phyloP scores from a whole-genome alignment of 176 grass and related monocot genomes.

The Carex myosuroides region DNA sequence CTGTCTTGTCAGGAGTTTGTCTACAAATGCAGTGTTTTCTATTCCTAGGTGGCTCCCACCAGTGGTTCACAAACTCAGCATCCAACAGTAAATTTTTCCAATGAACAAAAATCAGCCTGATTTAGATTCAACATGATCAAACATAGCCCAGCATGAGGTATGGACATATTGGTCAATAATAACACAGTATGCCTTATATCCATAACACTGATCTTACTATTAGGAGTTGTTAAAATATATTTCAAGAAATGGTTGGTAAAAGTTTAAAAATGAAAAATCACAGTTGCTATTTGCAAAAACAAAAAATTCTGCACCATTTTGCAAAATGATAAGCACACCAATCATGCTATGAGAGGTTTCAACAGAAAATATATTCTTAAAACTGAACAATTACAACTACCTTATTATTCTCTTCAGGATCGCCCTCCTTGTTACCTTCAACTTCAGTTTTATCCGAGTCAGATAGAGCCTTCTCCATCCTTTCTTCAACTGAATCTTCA shows the following conservation, averaged over 20 bases:
- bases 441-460: slow-evolving; percentile 85
- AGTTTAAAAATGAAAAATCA: background rate
- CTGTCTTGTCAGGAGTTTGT: too few relatives aligned
- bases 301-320: background rate
- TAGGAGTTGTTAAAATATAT: background rate
- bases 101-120: background rate
- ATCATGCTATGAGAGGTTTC: too few relatives aligned
- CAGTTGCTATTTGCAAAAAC: background rate
- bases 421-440: slow-evolving; percentile 70
- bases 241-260: background rate
- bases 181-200: background rate
- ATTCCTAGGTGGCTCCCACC: background rate
- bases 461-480: slow-evolving; percentile 61
- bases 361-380: background rate
- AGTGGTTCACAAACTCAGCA: background rate
- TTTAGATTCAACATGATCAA: background rate
- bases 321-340: background rate
- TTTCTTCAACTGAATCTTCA: slow-evolving; percentile 92
- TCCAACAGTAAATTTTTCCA: background rate
- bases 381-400: background rate
- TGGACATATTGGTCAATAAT: too few relatives aligned
- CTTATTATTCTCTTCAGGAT: slow-evolving; percentile 83
- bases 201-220: background rate
- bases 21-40: background rate
- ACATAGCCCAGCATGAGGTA: background rate